Percentiles rank a stretch among this genome's conserved stretches.
phyloP scores from a whole-genome alignment of 768 basidiomycete genomes.

The Russula dissimulans region DNA sequence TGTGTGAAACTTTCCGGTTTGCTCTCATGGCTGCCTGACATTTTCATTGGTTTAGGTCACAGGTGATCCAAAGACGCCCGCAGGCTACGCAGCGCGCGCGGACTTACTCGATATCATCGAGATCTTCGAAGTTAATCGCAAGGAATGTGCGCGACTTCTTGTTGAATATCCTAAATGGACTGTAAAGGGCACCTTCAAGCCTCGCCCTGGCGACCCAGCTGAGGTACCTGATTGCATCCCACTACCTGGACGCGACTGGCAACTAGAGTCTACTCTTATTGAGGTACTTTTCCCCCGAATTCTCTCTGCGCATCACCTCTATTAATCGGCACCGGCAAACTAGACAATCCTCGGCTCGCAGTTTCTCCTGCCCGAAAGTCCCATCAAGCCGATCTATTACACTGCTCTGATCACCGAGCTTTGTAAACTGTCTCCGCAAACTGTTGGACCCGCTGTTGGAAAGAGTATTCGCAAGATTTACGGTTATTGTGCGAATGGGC shows the following conservation, averaged over 20 bases:
- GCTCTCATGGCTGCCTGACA: not conserved
- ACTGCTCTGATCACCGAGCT: conserved; percentile 84
- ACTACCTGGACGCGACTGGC: conserved; percentile 59
- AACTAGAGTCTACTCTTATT: conserved; percentile 80
- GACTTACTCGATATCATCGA: conserved; percentile 69
- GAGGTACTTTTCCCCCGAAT: conserved; percentile 41
- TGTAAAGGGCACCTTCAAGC: conserved; percentile 74
- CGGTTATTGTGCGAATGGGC: conserved; percentile 62
- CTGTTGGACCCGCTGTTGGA: conserved; percentile 93
- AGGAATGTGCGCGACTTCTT: conserved; percentile 83
- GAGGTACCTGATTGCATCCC: conserved; percentile 38
- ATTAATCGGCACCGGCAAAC: conserved; percentile 4
- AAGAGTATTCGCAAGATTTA: conserved; percentile 90
- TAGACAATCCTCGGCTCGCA: conserved; percentile 67
- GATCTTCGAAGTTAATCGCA: conserved; percentile 92
- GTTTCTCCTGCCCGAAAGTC: conserved; percentile 68
- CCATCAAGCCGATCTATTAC: conserved; percentile 77
- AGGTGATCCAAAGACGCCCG: conserved; percentile 60
- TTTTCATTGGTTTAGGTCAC: conserved; percentile 44
- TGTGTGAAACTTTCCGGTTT: conserved; percentile 26
- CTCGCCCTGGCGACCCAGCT: conserved; percentile 52
- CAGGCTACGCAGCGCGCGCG: conserved; percentile 73
- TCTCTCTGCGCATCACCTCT: not conserved
- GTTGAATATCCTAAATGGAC: conserved; percentile 84
- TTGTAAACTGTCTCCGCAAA: conserved; percentile 86